A percentile compares a stretch with the other conserved stretches of the same genome.
These are phyloP conservation scores for Penicillium janthinellum DNA, from an alignment of 2,329 filamentous ascomycete genomes.

Conservation along the genomic window DNA sequence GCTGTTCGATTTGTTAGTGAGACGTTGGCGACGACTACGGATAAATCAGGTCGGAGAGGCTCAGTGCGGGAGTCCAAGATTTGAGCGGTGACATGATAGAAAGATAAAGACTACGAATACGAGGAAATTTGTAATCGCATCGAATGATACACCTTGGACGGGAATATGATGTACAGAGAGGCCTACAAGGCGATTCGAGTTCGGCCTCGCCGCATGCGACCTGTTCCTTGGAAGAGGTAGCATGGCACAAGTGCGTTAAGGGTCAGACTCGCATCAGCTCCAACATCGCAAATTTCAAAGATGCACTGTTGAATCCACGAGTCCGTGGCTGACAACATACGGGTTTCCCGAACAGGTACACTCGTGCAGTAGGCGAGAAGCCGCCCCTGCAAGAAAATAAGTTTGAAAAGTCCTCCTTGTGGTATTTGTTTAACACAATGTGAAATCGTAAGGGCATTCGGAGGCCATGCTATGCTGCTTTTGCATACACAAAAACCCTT, in stretches of 20 bases:
- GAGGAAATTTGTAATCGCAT: background rate
- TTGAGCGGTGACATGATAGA: constrained; percentile 12
- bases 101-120: background rate
- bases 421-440: constrained; percentile 41
- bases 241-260: background rate
- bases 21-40: constrained; percentile 36
- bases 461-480: constrained; percentile 40
- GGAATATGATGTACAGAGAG: background rate
- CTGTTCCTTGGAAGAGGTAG: background rate
- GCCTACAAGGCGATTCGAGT: background rate
- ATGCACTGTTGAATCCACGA: background rate
- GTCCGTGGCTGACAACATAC: background rate
- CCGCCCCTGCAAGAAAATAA: background rate
- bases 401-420: constrained; percentile 33
- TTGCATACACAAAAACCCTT: constrained; percentile 41
- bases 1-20: constrained; percentile 57
- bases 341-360: background rate
- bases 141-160: background rate
- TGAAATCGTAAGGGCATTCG: constrained; percentile 42
- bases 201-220: background rate
- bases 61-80: constrained; percentile 42
- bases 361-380: background rate
- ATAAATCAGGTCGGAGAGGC: constrained; percentile 22
- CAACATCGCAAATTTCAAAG: background rate
- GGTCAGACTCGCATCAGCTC: background rate